These are phyloP conservation scores for Bipolaris victoriae DNA, from an alignment of 2,329 filamentous ascomycete genomes.

Conservation along the genomic window DNA sequence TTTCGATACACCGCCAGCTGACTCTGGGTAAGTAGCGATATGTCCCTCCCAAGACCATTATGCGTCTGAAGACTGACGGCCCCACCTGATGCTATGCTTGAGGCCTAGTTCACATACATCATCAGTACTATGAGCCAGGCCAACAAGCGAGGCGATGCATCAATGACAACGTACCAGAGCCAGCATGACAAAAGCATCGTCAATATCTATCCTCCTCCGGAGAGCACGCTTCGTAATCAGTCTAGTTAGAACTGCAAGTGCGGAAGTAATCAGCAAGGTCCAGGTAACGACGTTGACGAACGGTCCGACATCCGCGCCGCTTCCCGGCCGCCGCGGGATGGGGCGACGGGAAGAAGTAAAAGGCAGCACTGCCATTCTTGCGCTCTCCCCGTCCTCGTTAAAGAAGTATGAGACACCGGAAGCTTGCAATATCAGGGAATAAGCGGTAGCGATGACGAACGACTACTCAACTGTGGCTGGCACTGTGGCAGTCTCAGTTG, in stretches of 20 bases:
- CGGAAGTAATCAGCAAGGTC: conserved; percentile 44
- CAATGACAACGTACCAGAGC: conserved; percentile 36
- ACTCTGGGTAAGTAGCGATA: conserved; percentile 21
- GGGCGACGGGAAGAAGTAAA: conserved; percentile 30
- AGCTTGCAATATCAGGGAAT: conserved; percentile 2
- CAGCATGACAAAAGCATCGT: conserved; percentile 44
- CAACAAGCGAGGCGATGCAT: background rate
- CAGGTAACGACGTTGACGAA: conserved; percentile 46
- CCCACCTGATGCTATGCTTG: conserved; percentile 43
- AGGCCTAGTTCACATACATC: conserved; percentile 21
- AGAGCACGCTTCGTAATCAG: conserved; percentile 45
- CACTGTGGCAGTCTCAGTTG: background rate
- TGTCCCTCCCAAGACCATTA: conserved; percentile 41
- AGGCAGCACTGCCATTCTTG: conserved; percentile 31
- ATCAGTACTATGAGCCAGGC: conserved; percentile 15
- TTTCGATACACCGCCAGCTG: conserved; percentile 40
- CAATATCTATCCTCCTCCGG: conserved; percentile 38
- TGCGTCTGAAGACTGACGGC: conserved; percentile 40
- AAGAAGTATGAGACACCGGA: conserved; percentile 15
- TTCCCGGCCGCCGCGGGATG: conserved; percentile 40
- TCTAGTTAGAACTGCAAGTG: conserved; percentile 41
- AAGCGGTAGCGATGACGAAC: background rate
- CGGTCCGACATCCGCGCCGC: conserved; percentile 38
- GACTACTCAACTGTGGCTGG: background rate
- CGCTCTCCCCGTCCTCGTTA: conserved; percentile 22